Conservation (phyloP, 2,329 filamentous ascomycete species). For the Zymoseptoria brevis region DNA sequence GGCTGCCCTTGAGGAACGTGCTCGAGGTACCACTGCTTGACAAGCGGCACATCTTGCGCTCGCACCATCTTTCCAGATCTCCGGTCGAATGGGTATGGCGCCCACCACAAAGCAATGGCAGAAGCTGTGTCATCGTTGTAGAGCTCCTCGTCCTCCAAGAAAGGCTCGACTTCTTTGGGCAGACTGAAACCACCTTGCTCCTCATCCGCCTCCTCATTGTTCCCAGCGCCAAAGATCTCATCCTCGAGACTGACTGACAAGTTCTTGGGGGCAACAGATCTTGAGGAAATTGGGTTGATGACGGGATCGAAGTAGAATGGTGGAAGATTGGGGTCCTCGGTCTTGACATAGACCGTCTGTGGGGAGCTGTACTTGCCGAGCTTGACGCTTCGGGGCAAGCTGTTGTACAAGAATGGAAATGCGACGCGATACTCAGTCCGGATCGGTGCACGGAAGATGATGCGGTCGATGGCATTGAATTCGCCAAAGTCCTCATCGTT, state of each 20-base stretch:
- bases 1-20: conserved; percentile 86
- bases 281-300: conserved; percentile 94
- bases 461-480: conserved; percentile 98
- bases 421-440: conserved; percentile 93
- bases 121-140: conserved; percentile 83
- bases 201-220: conserved; percentile 66
- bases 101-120: conserved; percentile 96
- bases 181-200: conserved; percentile 57
- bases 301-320: conserved; percentile 97
- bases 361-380: conserved; percentile 90
- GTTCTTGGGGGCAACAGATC: conserved; percentile 89
- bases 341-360: conserved; percentile 81
- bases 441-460: conserved; percentile 93
- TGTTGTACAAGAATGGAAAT: conserved; percentile 93
- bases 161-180: conserved; percentile 72
- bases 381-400: conserved; percentile 85
- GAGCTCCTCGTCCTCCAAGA: conserved; percentile 80
- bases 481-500: conserved; percentile 99
- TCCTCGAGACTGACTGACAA: conserved; percentile 89
- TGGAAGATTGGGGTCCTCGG: conserved; percentile 80
- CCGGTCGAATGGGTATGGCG: conserved; percentile 89
- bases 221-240: conserved; percentile 77
- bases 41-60: conserved; percentile 89
- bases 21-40: conserved; percentile 98
- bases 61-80: conserved; percentile 93